A percentile compares a stretch with the other conserved stretches of the same genome.
These are phyloP conservation scores for Dalbergia oliveri DNA, from an alignment of 306 rosid genomes.

Conservation along the genomic window DNA sequence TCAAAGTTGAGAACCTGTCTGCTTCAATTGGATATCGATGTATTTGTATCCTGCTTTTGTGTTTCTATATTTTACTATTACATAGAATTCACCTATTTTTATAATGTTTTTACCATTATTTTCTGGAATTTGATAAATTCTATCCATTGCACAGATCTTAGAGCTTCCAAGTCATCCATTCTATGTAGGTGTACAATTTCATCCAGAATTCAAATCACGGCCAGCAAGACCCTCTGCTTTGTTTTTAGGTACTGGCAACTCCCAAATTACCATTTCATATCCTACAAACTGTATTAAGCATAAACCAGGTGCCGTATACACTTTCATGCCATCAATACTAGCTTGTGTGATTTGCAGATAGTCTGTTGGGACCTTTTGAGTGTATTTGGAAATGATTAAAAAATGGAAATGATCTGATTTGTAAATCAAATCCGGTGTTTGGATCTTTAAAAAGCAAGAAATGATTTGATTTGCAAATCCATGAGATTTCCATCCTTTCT, in stretches of 20 bases:
- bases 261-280: conserved; percentile 13
- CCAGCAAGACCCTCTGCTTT: conserved; percentile 90
- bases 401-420: too few relatives aligned
- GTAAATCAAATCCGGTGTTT: too few relatives aligned
- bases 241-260: conserved; percentile 72
- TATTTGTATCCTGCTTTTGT: conserved; percentile 22
- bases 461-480: too few relatives aligned
- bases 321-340: conserved; percentile 17
- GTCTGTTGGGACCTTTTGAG: conserved; percentile 15
- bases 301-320: conserved; percentile 16
- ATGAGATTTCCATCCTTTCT: too few relatives aligned
- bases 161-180: conserved; percentile 94
- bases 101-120: conserved; percentile 17
- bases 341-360: conserved; percentile 15
- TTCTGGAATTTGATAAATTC: conserved; percentile 37
- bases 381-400: too few relatives aligned
- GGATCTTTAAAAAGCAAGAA: too few relatives aligned
- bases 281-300: background rate
- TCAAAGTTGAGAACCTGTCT: conserved; percentile 38
- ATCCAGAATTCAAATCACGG: conserved; percentile 98
- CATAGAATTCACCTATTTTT: conserved; percentile 27
- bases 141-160: conserved; percentile 70
- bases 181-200: conserved; percentile 94
- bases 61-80: conserved; percentile 13
- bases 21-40: conserved; percentile 36